These are phyloP conservation scores for Hyaloscypha hepaticicola DNA, from an alignment of 495 filamentous ascomycete species.

Conservation along the genomic window DNA sequence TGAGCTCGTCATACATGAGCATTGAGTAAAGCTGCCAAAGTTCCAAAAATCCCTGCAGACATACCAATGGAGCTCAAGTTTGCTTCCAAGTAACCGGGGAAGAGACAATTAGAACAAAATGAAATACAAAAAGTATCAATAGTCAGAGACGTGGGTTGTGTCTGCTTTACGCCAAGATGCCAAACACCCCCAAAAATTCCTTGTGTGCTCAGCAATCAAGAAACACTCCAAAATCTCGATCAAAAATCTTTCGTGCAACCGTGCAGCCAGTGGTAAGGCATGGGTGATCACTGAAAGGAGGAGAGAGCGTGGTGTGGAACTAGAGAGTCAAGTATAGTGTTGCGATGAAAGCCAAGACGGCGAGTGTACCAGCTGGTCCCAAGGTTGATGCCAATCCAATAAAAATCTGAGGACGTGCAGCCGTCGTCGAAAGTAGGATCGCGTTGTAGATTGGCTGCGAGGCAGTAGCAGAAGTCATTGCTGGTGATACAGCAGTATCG, in stretches of 20 bases:
- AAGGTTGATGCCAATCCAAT: not conserved
- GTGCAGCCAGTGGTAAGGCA: not conserved
- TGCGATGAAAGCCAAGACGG: not conserved
- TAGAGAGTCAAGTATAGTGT: not conserved
- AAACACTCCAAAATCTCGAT: no score
- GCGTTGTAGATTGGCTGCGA: no score
- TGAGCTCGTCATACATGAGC: conserved; percentile 7
- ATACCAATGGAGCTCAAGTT: conserved; percentile 14
- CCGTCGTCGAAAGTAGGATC: no score
- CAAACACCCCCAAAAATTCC: no score
- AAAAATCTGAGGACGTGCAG: no score
- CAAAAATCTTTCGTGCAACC: not conserved
- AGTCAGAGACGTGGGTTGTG: not conserved
- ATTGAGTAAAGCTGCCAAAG: conserved; percentile 11
- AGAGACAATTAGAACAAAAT: conserved; percentile 15
- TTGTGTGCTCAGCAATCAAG: no score
- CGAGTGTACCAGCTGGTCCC: not conserved
- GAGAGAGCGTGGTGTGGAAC: not conserved
- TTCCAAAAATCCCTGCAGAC: conserved; percentile 18
- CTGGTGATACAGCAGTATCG: not conserved
- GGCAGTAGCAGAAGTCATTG: not conserved
- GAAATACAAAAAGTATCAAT: conserved; percentile 16
- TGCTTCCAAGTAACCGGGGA: not conserved
- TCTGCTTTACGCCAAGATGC: not conserved
- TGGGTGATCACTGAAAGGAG: not conserved